Base-by-base conservation (phyloP, 495 filamentous ascomycete species). In the Penicillium robsamsonii region DNA sequence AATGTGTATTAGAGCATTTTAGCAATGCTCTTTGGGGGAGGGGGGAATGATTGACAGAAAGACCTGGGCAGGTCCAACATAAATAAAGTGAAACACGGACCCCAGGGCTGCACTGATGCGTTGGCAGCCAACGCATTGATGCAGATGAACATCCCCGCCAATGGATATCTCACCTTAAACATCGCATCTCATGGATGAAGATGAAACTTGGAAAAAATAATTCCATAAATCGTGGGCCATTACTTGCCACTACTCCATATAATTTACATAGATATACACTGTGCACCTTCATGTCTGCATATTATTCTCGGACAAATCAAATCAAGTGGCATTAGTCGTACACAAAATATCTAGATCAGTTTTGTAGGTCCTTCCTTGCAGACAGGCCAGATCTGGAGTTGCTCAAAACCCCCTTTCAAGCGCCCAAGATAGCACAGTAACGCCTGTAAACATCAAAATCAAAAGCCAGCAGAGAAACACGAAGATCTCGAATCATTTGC, bases 401-500 rank as follows among this genome's bases (percentile, higher is more conserved):
- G 46, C 37, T 48, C 33, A 56, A 54, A 54, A 30, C 25, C 25
- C 30, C 41, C 51, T 29, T 46, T 54, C 42, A 37, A 46, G 53
- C 44, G 25, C 44, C 46, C 37, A 48, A 56, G 45, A 18, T 54
- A 54, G 51, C 51, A 42, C 51, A 54, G 43, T 45, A 54, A 54
- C 51, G 51, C 51, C 51, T 9, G 29, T 46, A 54, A 53, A 54
- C 50, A 42, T 52, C 38, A 52, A 31, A 54, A 37, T n/a, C 29
- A 20, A 53, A 44, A 44, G 6, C 27, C n/a, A 25, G 45, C 38
- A 25, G 15, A 13, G 12, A 53, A n/a, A 53, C 45, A 29, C 18
- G 17, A 45, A 24, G 18, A 45, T 18, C 11, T 46, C 17, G 29
- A 15, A 48, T 72, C 67, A 82, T 60, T 81, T 82, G 71, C 79